Percentiles rank a stretch among this genome's conserved stretches.
Conservation (phyloP, 2,329 filamentous ascomycete species). For the Botrytis paeoniae region DNA sequence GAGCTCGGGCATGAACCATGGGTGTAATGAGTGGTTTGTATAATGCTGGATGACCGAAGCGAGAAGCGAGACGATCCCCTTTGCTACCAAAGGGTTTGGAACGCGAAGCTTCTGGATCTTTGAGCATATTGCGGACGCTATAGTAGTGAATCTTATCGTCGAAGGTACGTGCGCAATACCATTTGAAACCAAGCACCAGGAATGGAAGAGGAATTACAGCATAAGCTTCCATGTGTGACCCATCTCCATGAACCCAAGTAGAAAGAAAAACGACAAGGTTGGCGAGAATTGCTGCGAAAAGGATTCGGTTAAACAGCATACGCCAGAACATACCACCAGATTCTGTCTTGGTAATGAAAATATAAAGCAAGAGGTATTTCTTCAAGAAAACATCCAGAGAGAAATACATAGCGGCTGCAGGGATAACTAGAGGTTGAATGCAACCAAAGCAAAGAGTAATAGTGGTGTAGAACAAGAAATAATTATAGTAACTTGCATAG, state of each 20-base stretch:
- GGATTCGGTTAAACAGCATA: slow-evolving; percentile 84
- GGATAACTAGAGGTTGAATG: slow-evolving; percentile 82
- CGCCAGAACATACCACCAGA: slow-evolving; percentile 93
- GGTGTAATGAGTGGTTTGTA: slow-evolving; percentile 88
- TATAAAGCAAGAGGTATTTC: slow-evolving; percentile 92
- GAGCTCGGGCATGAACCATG: slow-evolving; percentile 90
- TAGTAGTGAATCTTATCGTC: slow-evolving; percentile 81
- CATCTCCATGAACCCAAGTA: slow-evolving; percentile 67
- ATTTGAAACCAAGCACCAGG: slow-evolving; percentile 78
- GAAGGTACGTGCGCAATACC: slow-evolving; percentile 73
- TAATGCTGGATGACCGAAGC: slow-evolving; percentile 87
- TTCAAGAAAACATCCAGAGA: slow-evolving; percentile 82
- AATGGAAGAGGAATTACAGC: slow-evolving; percentile 72
- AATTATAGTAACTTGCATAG: slow-evolving; percentile 97
- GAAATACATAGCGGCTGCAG: slow-evolving; percentile 88
- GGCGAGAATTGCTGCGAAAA: slow-evolving; percentile 76
- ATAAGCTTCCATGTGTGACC: slow-evolving; percentile 58
- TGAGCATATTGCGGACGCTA: slow-evolving; percentile 57
- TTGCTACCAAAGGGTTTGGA: slow-evolving; percentile 52
- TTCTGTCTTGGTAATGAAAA: slow-evolving; percentile 95
- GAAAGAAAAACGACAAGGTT: slow-evolving; percentile 77
- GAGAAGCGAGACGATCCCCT: slow-evolving; percentile 67
- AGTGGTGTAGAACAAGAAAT: slow-evolving; percentile 91
- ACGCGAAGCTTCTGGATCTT: slow-evolving; percentile 45
- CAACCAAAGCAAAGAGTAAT: slow-evolving; percentile 81